Percentiles rank a stretch among this genome's conserved stretches.
Conservation (phyloP, 108 stramenopile species). For the Mediolabrus comicus region DNA sequence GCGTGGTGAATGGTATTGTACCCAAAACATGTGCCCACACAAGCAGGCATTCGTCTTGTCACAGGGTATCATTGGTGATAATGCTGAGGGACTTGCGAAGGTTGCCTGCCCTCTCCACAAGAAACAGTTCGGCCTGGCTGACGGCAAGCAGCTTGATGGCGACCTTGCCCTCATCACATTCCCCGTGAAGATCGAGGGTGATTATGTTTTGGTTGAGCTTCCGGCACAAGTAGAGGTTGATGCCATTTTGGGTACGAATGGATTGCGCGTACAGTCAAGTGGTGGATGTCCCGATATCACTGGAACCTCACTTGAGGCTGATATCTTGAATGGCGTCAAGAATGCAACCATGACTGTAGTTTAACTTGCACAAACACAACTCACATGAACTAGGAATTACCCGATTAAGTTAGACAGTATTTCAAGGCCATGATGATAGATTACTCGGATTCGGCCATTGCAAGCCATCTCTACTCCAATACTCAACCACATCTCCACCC, state of each 20-base stretch:
- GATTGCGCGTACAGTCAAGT: constrained; percentile 75
- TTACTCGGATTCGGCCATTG: constrained; percentile 58
- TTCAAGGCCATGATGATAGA: constrained; percentile 55
- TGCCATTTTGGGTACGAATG: constrained; percentile 82
- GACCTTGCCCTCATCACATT: constrained; percentile 85
- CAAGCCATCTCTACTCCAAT: constrained; percentile 54
- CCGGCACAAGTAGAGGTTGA: constrained; percentile 80
- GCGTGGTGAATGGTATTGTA: constrained; percentile 81
- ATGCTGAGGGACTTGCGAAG: constrained; percentile 66
- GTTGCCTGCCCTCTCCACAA: constrained; percentile 95
- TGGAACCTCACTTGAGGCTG: constrained; percentile 49
- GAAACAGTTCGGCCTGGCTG: constrained; percentile 82
- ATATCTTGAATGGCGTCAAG: constrained; percentile 35
- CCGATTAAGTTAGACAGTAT: no score
- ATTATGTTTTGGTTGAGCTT: constrained; percentile 79
- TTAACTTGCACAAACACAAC: background rate
- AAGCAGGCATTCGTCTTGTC: constrained; percentile 92
- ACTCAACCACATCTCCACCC: constrained; percentile 65
- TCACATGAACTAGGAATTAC: no score
- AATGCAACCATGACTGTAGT: constrained; percentile 8
- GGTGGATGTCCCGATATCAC: constrained; percentile 57
- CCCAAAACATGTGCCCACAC: constrained; percentile 94
- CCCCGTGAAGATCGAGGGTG: constrained; percentile 75
- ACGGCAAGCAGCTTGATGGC: constrained; percentile 72
- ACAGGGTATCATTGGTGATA: constrained; percentile 87